Conservation (phyloP, 306 rosid genomes). For the Vicia faba region DNA sequence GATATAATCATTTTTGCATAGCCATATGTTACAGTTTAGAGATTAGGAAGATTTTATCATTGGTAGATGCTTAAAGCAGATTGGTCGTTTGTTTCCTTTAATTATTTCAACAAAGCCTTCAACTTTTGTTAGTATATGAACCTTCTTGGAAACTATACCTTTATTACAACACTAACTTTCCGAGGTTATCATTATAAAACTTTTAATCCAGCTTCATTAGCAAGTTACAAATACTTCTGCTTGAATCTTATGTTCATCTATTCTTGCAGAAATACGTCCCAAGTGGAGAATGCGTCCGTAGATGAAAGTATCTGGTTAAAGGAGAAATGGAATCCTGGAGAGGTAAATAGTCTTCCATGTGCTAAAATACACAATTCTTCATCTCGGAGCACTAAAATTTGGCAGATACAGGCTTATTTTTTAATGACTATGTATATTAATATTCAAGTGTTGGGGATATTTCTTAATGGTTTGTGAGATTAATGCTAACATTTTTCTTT, state of each 20-base stretch:
- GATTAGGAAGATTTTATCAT: slow-evolving; percentile 9
- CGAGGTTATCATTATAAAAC: slow-evolving; percentile 14
- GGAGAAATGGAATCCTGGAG: slow-evolving; percentile 88
- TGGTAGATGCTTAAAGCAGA: slow-evolving; percentile 6
- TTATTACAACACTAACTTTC: slow-evolving; percentile 12
- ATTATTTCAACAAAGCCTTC: not conserved
- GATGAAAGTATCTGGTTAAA: slow-evolving; percentile 68
- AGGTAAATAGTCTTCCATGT: slow-evolving; percentile 53
- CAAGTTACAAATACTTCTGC: slow-evolving; percentile 13
- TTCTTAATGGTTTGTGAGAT: slow-evolving; percentile 11
- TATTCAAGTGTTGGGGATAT: slow-evolving; percentile 4
- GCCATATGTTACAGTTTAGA: slow-evolving; percentile 19
- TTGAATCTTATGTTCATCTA: slow-evolving; percentile 10
- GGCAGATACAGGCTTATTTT: not conserved
- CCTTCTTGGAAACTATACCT: slow-evolving; percentile 30
- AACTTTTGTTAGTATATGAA: slow-evolving; percentile 14
- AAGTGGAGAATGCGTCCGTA: slow-evolving; percentile 45
- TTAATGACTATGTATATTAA: not conserved
- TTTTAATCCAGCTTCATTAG: slow-evolving; percentile 7
- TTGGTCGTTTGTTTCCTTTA: slow-evolving; percentile 16
- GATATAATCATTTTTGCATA: slow-evolving; percentile 10
- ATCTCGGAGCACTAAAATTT: not conserved
- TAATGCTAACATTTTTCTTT: not conserved
- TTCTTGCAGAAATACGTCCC: slow-evolving; percentile 55
- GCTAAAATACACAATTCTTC: not conserved